These are phyloP conservation scores for Tricholoma terreum DNA, from an alignment of 768 basidiomycete species.

Conservation along the genomic window DNA sequence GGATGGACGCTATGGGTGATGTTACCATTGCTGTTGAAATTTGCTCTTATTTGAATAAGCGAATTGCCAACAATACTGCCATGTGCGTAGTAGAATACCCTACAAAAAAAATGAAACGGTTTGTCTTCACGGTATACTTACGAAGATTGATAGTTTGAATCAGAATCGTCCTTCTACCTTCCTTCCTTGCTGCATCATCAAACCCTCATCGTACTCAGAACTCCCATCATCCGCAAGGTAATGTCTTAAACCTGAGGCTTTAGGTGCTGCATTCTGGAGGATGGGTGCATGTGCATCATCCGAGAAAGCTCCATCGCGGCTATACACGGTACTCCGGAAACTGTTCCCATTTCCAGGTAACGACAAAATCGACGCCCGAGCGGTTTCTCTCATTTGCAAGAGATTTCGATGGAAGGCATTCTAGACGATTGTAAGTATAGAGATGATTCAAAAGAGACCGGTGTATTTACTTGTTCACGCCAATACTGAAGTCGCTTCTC, in stretches of 20 bases:
- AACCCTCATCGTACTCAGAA: conserved; percentile 48
- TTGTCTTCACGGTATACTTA: neutral
- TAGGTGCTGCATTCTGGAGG: conserved; percentile 44
- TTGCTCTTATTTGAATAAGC: conserved; percentile 2
- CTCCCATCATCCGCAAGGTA: conserved; percentile 49
- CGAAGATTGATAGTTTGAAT: conserved; percentile 4
- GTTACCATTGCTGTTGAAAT: neutral
- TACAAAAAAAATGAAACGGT: conserved; percentile 7
- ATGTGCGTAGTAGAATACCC: conserved; percentile 13
- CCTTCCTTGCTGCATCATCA: conserved; percentile 39
- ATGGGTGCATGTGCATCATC: conserved; percentile 60
- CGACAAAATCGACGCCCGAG: conserved; percentile 62
- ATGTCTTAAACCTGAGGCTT: conserved; percentile 54
- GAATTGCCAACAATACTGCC: conserved; percentile 1
- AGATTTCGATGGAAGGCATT: conserved; percentile 81
- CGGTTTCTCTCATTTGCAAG: conserved; percentile 73
- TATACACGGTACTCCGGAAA: conserved; percentile 48
- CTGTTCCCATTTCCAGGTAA: conserved; percentile 46
- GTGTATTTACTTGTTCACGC: conserved; percentile 67
- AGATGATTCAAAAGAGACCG: neutral
- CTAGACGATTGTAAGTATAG: conserved; percentile 31
- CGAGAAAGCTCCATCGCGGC: conserved; percentile 42
- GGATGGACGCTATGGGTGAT: neutral
- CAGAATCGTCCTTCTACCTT: conserved; percentile 38
- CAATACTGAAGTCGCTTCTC: conserved; percentile 87